Evolutionary conservation across 2,329 filamentous ascomycete genomes (phyloP).

Genomic region (Ophiostoma sp.): DNA sequence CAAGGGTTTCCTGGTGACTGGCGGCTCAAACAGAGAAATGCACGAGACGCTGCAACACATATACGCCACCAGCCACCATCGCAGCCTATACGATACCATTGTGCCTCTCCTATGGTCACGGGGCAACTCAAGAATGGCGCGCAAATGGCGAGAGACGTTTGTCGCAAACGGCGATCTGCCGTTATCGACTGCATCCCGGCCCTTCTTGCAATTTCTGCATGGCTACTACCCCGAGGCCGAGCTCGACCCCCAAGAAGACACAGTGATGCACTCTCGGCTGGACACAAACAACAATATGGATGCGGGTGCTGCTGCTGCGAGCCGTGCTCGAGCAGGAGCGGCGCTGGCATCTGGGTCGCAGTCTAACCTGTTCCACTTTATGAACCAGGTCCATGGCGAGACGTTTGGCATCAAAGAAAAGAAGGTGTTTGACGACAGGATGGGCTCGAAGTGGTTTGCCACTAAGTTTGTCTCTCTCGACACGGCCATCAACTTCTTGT

Average conservation of each 20-base stretch:
- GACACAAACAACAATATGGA: background rate
- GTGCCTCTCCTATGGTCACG: slow-evolving; percentile 47
- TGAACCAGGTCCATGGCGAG: slow-evolving; percentile 37
- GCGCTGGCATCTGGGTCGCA: background rate
- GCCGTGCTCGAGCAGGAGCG: slow-evolving; percentile 7
- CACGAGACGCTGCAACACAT: slow-evolving; percentile 42
- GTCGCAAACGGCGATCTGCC: slow-evolving; percentile 42
- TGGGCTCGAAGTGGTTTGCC: slow-evolving; percentile 79
- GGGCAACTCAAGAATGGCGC: slow-evolving; percentile 43
- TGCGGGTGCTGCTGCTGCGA: background rate
- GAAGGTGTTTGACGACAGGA: slow-evolving; percentile 54
- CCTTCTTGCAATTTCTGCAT: slow-evolving; percentile 46
- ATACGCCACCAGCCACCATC: slow-evolving; percentile 43
- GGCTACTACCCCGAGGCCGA: slow-evolving; percentile 42
- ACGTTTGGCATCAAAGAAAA: slow-evolving; percentile 41
- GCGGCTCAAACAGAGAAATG: slow-evolving; percentile 35
- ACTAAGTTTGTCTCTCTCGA: slow-evolving; percentile 65
- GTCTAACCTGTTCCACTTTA: slow-evolving; percentile 23
- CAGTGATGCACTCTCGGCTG: slow-evolving; percentile 22
- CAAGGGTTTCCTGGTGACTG: slow-evolving; percentile 36
- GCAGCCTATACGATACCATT: slow-evolving; percentile 46
- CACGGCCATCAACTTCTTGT: slow-evolving; percentile 63
- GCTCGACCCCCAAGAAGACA: slow-evolving; percentile 38
- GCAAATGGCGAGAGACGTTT: slow-evolving; percentile 45
- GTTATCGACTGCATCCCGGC: slow-evolving; percentile 37